Evolutionary conservation across 2,329 filamentous ascomycete species (phyloP).

Genomic region (Neonectria neomacrospora): DNA sequence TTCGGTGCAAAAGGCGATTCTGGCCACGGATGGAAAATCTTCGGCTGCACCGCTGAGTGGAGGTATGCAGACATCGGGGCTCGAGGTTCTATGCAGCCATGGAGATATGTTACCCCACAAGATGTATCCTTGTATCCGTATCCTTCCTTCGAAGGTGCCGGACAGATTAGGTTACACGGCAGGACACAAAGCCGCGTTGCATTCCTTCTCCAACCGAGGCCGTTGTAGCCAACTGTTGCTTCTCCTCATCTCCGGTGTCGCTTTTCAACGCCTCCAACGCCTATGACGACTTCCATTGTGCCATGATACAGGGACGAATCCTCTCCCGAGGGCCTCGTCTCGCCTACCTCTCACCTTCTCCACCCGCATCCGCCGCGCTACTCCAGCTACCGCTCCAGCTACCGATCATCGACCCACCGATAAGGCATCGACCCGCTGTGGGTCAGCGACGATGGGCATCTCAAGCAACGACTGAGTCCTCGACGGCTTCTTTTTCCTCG

Average conservation of each 20-base stretch:
- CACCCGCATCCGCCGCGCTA: slow-evolving; percentile 20
- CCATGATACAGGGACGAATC: slow-evolving; percentile 47
- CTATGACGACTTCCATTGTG: slow-evolving; percentile 23
- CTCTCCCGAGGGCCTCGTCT: slow-evolving; percentile 40
- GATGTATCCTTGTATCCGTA: slow-evolving; percentile 32
- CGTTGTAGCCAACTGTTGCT: neutral
- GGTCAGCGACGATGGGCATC: slow-evolving; percentile 44
- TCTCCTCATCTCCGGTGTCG: slow-evolving; percentile 21
- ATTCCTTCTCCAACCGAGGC: slow-evolving; percentile 25
- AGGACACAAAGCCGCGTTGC: slow-evolving; percentile 30
- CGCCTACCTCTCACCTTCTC: slow-evolving; percentile 32
- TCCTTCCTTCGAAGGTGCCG: slow-evolving; percentile 16
- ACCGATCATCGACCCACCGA: slow-evolving; percentile 40
- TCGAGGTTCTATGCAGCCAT: slow-evolving; percentile 18
- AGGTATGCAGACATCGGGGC: slow-evolving; percentile 21
- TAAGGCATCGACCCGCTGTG: slow-evolving; percentile 37
- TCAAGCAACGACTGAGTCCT: slow-evolving; percentile 22
- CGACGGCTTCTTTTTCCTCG: slow-evolving; percentile 6
- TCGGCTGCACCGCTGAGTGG: slow-evolving; percentile 30
- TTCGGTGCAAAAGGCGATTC: slow-evolving; percentile 38
- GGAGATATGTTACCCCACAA: slow-evolving; percentile 24
- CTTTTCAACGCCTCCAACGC: slow-evolving; percentile 5
- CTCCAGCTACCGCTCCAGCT: slow-evolving; percentile 34
- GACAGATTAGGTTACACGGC: slow-evolving; percentile 38
- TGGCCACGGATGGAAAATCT: slow-evolving; percentile 39